Conservation (phyloP, 345 rosid species). For the Conringia planisiliqua region DNA sequence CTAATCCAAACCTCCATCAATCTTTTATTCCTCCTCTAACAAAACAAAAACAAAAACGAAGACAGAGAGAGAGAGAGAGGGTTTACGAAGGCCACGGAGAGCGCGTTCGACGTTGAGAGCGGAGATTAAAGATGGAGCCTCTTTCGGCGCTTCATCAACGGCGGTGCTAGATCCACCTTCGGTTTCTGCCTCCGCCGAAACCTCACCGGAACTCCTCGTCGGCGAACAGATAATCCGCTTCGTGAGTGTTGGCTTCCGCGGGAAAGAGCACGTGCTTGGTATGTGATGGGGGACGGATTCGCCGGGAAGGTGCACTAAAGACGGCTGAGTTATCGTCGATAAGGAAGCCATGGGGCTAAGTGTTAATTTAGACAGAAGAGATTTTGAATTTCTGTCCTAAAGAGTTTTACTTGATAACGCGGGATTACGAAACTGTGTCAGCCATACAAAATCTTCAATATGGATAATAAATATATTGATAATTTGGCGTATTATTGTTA, state of each 20-base stretch:
- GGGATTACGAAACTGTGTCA: background rate
- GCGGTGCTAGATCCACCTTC: constrained; percentile 45
- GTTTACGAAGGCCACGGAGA: constrained; percentile 79
- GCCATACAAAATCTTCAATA: constrained; percentile 8
- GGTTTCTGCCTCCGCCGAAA: constrained; percentile 31
- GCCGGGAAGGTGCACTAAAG: constrained; percentile 10
- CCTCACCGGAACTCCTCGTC: constrained; percentile 39
- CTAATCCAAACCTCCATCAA: constrained; percentile 41
- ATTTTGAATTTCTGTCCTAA: background rate
- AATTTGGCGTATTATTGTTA: too few species aligned
- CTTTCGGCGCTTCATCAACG: constrained; percentile 51
- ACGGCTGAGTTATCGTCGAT: constrained; percentile 27
- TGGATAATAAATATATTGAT: background rate
- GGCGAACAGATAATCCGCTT: constrained; percentile 22
- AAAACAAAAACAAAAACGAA: background rate
- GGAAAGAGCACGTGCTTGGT: constrained; percentile 33
- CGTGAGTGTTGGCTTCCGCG: constrained; percentile 4
- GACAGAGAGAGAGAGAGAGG: background rate
- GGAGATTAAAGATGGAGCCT: constrained; percentile 59
- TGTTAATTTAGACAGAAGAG: background rate
- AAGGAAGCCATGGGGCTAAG: constrained; percentile 28
- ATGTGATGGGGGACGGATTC: constrained; percentile 12
- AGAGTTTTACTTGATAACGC: background rate
- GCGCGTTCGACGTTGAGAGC: constrained; percentile 82
- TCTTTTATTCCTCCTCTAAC: background rate